Evolutionary conservation across 2,329 filamentous ascomycete species (phyloP).

Genomic region (Aspergillus flavus): DNA sequence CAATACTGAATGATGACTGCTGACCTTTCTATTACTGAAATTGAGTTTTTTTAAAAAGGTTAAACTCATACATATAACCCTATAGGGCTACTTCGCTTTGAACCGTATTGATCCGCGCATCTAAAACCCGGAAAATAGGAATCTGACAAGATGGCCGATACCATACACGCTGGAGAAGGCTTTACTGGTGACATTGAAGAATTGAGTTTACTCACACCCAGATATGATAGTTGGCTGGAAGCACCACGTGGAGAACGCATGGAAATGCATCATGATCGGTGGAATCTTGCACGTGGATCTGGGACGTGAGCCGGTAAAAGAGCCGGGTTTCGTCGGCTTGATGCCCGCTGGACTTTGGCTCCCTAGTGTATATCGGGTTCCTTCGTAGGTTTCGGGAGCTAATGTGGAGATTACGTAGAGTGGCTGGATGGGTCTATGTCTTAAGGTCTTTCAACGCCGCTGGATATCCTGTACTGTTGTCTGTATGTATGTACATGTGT

Average conservation of each 20-base stretch:
- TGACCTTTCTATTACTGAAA: background rate
- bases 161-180: background rate
- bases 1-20: background rate
- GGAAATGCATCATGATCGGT: background rate
- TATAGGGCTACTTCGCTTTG: background rate
- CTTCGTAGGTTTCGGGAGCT: background rate
- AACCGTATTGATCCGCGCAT: no score
- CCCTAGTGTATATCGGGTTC: background rate
- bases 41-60: background rate
- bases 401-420: background rate
- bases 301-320: background rate
- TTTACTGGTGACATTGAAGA: background rate
- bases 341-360: background rate
- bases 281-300: background rate
- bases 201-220: background rate
- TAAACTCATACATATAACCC: background rate
- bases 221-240: background rate
- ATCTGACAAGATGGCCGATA: background rate
- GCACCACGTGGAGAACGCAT: background rate
- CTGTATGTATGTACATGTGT: background rate
- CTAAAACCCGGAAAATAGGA: background rate
- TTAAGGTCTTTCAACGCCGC: background rate
- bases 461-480: background rate
- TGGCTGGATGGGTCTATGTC: background rate
- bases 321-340: background rate